Evolutionary conservation across 495 filamentous ascomycete genomes (phyloP), one percentile per base, ranked within the genome.

Genomic region (Hypomontagnella submonticulosa): DNA sequence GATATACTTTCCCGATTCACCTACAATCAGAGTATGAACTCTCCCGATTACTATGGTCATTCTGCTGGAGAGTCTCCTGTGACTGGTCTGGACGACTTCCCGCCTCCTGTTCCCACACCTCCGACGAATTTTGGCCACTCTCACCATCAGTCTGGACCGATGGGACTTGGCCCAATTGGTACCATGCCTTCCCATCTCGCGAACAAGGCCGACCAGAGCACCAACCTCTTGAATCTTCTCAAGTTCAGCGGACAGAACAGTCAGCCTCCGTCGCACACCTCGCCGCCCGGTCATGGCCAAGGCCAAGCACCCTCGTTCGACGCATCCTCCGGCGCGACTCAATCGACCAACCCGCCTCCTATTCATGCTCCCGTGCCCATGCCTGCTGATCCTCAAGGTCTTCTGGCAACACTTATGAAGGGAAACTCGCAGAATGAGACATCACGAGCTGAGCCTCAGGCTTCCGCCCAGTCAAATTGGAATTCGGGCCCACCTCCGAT

Each of bases 161-260:
- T 66, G 50, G 65, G 76, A 57, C 71, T 81, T 56, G 75, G 75
- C 13, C 71, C 73, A n/a, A 79, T 81, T 43, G 75, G 73, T 47
- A 73, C 72, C 13, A 78, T 76, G 68, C 77, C 78, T 27, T 52
- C 63, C 8, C 68, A 59, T 15, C 13, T 63, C 43, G 72, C 77
- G 59, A 69, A 78, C 67, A 81, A 85, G 53, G 76, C 84, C 51
- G 82, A 91, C 30, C 72, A 86, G 80, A 79, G 88, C 82, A 51
- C 87, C 77, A 92, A 89, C 71, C 78, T 99, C 64, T 82, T 99
- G 71, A 95, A 89, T 70, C 84, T 99, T 38, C 84, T 99, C 48
- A 92, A 92, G 77, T 97, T 93, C 77, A 92, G 90, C 49, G 66
- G 62, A 16, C 71, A 72, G 44, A 59, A 27, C 11, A 48, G 53